These are phyloP conservation scores for Tarenaya hassleriana DNA, from an alignment of 345 rosid genomes.

Conservation along the genomic window DNA sequence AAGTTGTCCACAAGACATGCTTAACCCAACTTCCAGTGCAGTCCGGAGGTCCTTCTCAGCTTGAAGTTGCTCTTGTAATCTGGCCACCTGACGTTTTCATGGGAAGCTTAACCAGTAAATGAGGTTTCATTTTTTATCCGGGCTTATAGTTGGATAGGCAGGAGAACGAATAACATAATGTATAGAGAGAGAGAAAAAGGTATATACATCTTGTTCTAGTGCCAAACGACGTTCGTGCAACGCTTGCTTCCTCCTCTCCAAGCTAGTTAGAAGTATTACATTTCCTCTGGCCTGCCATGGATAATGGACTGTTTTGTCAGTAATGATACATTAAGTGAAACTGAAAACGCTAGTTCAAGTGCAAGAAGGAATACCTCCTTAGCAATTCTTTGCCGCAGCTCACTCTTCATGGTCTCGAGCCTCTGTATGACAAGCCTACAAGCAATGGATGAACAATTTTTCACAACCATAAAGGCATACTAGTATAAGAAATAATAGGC, in stretches of 20 bases:
- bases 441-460: conserved; percentile 15
- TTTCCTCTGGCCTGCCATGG: conserved; percentile 78
- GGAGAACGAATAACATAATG: conserved; percentile 6
- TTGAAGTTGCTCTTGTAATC: conserved; percentile 96
- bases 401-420: conserved; percentile 91
- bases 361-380: conserved; percentile 60
- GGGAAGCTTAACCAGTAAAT: conserved; percentile 13
- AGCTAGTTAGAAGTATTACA: conserved; percentile 91
- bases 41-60: conserved; percentile 97
- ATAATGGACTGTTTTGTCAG: conserved; percentile 21
- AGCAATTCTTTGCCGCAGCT: conserved; percentile 82
- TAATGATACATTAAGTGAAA: conserved; percentile 15
- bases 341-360: conserved; percentile 17
- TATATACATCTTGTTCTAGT: conserved; percentile 90
- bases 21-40: conserved; percentile 93
- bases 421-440: conserved; percentile 90
- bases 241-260: conserved; percentile 98
- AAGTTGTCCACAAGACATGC: conserved; percentile 90
- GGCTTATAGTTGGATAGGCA: background rate
- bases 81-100: conserved; percentile 50
- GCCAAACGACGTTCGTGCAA: conserved; percentile 97
- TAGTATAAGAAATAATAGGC: background rate
- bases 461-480: conserved; percentile 5
- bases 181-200: conserved; percentile 16
- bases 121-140: background rate